A percentile compares a stretch with the other conserved stretches of the same genome.
phyloP scores from a whole-genome alignment of 2,329 filamentous ascomycete genomes.

The Fusarium albidum region DNA sequence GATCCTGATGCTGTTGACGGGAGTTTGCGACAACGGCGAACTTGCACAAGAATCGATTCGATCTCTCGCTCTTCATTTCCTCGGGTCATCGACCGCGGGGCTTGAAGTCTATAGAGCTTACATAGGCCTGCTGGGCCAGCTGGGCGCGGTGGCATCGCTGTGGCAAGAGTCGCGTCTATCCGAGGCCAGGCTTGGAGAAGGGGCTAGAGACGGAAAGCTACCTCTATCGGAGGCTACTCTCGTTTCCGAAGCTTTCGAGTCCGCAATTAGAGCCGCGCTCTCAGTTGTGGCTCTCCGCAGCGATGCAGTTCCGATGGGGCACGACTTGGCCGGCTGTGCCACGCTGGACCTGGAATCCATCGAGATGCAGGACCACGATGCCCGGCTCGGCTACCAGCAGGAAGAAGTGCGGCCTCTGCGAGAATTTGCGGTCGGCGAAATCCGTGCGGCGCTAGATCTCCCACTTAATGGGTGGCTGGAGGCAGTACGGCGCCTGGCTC shows the following conservation, averaged over 20 bases:
- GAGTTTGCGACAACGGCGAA: constrained; percentile 34
- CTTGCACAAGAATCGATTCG: constrained; percentile 38
- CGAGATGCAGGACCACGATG: constrained; percentile 20
- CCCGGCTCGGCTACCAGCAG: constrained; percentile 17
- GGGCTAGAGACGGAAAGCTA: neutral
- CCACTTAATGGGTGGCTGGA: constrained; percentile 31
- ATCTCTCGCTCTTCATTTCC: constrained; percentile 27
- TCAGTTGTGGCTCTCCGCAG: constrained; percentile 30
- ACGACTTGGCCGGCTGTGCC: constrained; percentile 31
- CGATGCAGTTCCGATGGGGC: constrained; percentile 18
- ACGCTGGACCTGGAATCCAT: constrained; percentile 30
- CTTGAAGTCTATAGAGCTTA: constrained; percentile 38
- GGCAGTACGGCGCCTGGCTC: constrained; percentile 23
- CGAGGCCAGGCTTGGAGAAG: constrained; percentile 4
- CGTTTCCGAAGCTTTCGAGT: constrained; percentile 23
- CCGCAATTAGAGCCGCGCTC: constrained; percentile 22
- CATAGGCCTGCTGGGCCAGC: constrained; percentile 40
- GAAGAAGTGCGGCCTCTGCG: constrained; percentile 12
- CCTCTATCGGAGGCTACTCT: constrained; percentile 1
- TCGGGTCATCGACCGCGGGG: constrained; percentile 5
- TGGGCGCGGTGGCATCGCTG: constrained; percentile 44
- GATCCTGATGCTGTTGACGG: constrained; percentile 43
- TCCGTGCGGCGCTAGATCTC: constrained; percentile 23
- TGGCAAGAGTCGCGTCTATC: constrained; percentile 42
- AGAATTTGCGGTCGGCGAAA: constrained; percentile 15